Evolutionary conservation across 163 green algal genomes (phyloP), one percentile per base, ranked within the genome.

Genomic region (Prototheca wickerhamii): DNA sequence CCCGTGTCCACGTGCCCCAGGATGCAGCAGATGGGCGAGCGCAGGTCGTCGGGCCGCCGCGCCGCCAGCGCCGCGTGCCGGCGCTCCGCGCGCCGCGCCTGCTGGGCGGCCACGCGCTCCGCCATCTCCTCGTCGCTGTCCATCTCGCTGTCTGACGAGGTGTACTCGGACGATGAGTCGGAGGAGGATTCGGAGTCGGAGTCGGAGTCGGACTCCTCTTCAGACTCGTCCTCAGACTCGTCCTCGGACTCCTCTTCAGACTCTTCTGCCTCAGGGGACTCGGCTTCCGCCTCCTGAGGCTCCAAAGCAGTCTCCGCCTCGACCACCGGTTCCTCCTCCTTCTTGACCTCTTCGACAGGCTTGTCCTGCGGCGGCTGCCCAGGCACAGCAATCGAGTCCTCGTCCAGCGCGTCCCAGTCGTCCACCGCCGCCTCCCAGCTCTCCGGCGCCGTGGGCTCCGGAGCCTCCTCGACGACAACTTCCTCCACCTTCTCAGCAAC

Each of bases 1-100:
- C 93, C 80, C 33, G 95, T 97, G 68, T 99, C 94, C 10, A 99
- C 94, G 76, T 99, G 94, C 2, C 94, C 94, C 67, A 99, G 72
- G 69, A 99, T 98, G 74, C 94, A 99, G 81, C 92, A 97, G 76
- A 99, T 98, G 73, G 94, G 94, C 8, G 90, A 97, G 42, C 94
- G 82, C 68, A 99, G 82, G 60, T 92, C 68, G 35, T 88, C 74
- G 60, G 72, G 64, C 67, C 81, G 58, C 67, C 77, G 67, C 60
- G 67, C 34, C 15, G 69, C 75, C 53, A 85, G 73, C n/a, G 86
- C 87, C 34, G 70, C 72, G 1, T 67, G 57, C n/a, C 87, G 56
- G 28, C 87, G 28, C 86, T 60, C 20, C 83, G 80, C 64, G 71
- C 75, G 32, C 21, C 17, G 33, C 43, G 8, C 60, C 6, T 28